A percentile compares a stretch with the other conserved stretches of the same genome.
Evolutionary conservation across 805 yeast species (phyloP).

Genomic region (Candida michaelii): DNA sequence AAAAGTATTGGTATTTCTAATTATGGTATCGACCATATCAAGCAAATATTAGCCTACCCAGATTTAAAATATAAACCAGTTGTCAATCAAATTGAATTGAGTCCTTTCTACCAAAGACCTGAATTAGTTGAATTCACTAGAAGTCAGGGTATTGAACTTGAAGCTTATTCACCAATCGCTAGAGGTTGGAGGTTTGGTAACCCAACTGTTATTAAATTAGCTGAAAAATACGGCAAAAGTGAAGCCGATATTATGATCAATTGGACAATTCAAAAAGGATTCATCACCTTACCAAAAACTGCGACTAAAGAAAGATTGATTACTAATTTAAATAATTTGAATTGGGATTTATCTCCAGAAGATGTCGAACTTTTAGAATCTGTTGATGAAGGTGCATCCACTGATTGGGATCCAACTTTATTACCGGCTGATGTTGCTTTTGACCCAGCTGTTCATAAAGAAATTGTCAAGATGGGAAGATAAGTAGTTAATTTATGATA

Average conservation of each 20-base stretch:
- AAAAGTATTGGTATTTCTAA: slow-evolving; percentile 38
- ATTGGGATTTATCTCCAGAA: slow-evolving; percentile 24
- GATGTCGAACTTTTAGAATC: slow-evolving; percentile 26
- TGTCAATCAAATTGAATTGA: slow-evolving; percentile 35
- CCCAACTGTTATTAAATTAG: slow-evolving; percentile 49
- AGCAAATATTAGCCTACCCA: slow-evolving; percentile 20
- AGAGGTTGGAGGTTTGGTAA: slow-evolving; percentile 43
- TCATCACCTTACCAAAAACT: slow-evolving; percentile 70
- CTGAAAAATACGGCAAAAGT: slow-evolving; percentile 48
- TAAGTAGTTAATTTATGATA: too few relatives aligned
- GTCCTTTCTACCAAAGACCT: slow-evolving; percentile 59
- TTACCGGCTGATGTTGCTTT: slow-evolving; percentile 2
- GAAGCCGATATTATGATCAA: slow-evolving; percentile 32
- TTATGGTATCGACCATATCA: slow-evolving; percentile 28
- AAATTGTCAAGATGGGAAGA: too few relatives aligned
- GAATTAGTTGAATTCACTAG: slow-evolving; percentile 56
- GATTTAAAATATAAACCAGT: slow-evolving; percentile 29
- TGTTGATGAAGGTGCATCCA: slow-evolving; percentile 22
- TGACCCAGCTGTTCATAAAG: not conserved
- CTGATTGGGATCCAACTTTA: slow-evolving; percentile 3
- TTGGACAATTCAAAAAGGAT: slow-evolving; percentile 74
- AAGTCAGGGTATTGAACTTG: slow-evolving; percentile 54
- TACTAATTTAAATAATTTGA: slow-evolving; percentile 39
- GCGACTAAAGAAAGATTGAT: slow-evolving; percentile 50
- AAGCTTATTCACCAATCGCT: slow-evolving; percentile 80